A percentile compares a stretch with the other conserved stretches of the same genome.
Evolutionary conservation across 257 asterid genomes (phyloP).

Genomic region (Rauvolfia tetraphylla): DNA sequence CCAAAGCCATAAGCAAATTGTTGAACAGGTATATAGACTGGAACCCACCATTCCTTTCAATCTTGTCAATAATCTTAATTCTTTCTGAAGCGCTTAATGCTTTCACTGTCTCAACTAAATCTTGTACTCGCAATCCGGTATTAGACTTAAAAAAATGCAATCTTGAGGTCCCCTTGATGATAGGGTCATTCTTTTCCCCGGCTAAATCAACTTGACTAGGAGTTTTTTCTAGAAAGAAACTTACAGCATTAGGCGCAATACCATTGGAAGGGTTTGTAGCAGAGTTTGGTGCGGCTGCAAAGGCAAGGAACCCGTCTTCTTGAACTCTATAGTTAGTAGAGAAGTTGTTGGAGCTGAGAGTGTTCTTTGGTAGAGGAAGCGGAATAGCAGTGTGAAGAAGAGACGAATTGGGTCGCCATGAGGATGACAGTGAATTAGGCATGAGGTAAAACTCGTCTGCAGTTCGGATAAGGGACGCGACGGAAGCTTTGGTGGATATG

Average conservation of each 20-base stretch:
- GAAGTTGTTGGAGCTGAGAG: background rate
- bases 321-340: constrained; percentile 9
- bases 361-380: constrained; percentile 5
- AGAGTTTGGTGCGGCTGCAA: constrained; percentile 2
- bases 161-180: background rate
- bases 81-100: constrained; percentile 26
- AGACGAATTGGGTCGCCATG: constrained; percentile 21
- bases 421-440: background rate
- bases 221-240: background rate
- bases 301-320: constrained; percentile 3
- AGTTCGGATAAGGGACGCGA: background rate
- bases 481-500: background rate
- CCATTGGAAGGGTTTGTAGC: background rate
- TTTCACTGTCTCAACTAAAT: constrained; percentile 19
- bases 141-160: background rate
- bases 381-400: constrained; percentile 20
- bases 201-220: background rate
- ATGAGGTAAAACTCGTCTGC: background rate
- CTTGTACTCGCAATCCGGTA: constrained; percentile 8
- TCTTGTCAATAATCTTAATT: constrained; percentile 9
- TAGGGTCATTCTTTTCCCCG: background rate
- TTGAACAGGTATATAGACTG: constrained; percentile 37
- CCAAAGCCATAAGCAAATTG: constrained; percentile 32
- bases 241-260: background rate
- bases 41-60: constrained; percentile 29